phyloP scores from a whole-genome alignment of 352 stramenopile genomes.

The Globisporangium sylvaticum region DNA sequence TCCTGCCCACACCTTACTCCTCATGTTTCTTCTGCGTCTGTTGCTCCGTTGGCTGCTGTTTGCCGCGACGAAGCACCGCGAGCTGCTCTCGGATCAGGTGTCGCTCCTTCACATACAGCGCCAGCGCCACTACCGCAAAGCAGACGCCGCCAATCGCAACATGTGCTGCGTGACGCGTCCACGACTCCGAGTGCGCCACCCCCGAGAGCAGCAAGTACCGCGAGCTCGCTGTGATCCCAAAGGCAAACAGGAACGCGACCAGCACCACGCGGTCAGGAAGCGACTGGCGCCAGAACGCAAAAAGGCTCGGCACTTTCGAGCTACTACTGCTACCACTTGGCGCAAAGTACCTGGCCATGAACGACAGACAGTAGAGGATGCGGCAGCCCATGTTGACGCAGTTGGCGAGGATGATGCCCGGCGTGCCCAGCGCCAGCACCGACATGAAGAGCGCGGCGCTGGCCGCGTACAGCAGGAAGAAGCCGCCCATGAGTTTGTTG shows the following conservation, averaged over 20 bases:
- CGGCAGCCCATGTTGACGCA: conserved; percentile 86
- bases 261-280: conserved; percentile 51
- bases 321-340: background rate
- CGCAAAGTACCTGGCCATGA: conserved; percentile 62
- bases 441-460: conserved; percentile 69
- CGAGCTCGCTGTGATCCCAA: conserved; percentile 36
- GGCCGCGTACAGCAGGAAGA: conserved; percentile 72
- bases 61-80: conserved; percentile 18
- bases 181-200: conserved; percentile 17
- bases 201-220: conserved; percentile 33
- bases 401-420: conserved; percentile 83
- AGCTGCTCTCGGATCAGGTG: conserved; percentile 35
- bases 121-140: conserved; percentile 32
- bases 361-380: conserved; percentile 76
- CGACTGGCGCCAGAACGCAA: conserved; percentile 49
- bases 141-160: conserved; percentile 42
- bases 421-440: conserved; percentile 43
- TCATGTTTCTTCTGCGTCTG: conserved; percentile 16
- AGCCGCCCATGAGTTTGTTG: conserved; percentile 76
- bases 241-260: conserved; percentile 34
- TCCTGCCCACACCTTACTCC: conserved; percentile 14
- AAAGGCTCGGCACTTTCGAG: background rate
- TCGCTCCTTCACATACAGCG: conserved; percentile 50
- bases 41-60: background rate
- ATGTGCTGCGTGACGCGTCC: conserved; percentile 37